These are phyloP conservation scores for Podila horticola DNA, from an alignment of 192 early-diverging fungal genomes.

Conservation along the genomic window DNA sequence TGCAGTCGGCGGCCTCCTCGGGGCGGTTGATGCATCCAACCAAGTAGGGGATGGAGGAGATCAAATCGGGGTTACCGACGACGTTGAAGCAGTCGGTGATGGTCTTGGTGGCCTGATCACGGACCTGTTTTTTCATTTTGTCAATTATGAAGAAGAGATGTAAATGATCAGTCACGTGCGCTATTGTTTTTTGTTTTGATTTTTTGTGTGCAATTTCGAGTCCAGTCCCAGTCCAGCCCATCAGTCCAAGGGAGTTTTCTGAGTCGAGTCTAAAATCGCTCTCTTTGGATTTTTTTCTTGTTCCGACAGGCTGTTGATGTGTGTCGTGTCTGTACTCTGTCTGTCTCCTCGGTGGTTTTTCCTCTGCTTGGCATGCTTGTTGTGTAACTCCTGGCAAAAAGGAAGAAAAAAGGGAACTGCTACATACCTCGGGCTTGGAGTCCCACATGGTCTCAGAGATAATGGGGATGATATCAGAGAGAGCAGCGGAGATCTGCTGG, in stretches of 20 bases:
- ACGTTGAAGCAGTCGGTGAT: conserved; percentile 76
- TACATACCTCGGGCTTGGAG: conserved; percentile 78
- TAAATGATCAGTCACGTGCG: conserved; percentile 8
- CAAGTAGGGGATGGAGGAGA: conserved; percentile 78
- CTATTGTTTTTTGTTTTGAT: conserved; percentile 10
- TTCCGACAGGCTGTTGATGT: no score
- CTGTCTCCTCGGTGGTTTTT: neutral
- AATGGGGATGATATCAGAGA: conserved; percentile 75
- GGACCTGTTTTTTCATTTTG: conserved; percentile 15
- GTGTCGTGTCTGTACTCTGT: no score
- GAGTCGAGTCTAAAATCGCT: no score
- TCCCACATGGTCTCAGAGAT: conserved; percentile 85
- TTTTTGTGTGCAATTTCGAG: no score
- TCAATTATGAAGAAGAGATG: neutral
- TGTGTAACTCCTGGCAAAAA: neutral
- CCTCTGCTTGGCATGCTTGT: neutral
- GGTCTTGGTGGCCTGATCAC: conserved; percentile 64
- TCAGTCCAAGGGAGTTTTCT: neutral
- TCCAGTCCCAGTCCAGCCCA: neutral
- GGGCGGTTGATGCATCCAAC: conserved; percentile 80
- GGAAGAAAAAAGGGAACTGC: conserved; percentile 22
- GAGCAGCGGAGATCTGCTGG: conserved; percentile 57
- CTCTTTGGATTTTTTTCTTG: no score
- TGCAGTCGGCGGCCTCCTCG: conserved; percentile 80
- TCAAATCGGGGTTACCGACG: conserved; percentile 84